Conservation (phyloP, 163 green algal species). For the Chlorella variabilis region DNA sequence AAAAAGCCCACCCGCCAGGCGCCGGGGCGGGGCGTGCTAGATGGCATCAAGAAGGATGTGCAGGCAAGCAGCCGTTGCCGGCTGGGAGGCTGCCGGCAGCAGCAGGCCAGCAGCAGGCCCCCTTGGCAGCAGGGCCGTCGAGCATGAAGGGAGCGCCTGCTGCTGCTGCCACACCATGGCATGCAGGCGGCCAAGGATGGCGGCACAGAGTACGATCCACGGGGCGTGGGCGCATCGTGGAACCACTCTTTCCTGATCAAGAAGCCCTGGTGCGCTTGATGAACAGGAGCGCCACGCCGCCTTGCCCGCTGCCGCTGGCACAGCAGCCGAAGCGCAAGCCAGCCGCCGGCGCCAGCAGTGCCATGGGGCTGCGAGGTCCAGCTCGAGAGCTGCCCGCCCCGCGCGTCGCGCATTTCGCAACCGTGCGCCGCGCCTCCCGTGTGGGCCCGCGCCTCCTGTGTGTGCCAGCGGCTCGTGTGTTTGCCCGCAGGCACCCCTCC, state of each 20-base stretch:
- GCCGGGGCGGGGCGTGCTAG: slow-evolving; percentile 14
- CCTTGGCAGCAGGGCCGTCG: no score
- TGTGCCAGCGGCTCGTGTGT: no score
- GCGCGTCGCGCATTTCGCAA: no score
- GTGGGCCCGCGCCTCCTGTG: no score
- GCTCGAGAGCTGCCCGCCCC: no score
- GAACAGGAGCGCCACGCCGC: not conserved
- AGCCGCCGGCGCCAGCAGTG: no score
- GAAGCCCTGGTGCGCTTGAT: no score
- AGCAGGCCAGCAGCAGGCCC: no score
- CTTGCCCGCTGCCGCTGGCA: no score
- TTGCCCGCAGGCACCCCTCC: slow-evolving; percentile 61
- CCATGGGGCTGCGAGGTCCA: no score
- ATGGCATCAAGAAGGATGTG: slow-evolving; percentile 22
- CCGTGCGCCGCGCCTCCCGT: no score
- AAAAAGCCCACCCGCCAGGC: not conserved
- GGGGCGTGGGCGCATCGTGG: slow-evolving; percentile 28
- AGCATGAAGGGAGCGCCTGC: not conserved
- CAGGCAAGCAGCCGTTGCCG: slow-evolving; percentile 2
- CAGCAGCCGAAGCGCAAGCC: no score
- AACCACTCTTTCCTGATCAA: slow-evolving; percentile 23
- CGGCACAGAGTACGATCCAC: slow-evolving; percentile 30
- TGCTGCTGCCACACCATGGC: not conserved
- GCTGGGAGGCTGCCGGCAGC: not conserved
- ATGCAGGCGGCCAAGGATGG: slow-evolving; percentile 28